Percentiles rank a stretch among this genome's conserved stretches.
phyloP scores from a whole-genome alignment of 2,329 filamentous ascomycete species.

The Alternaria triticimaculans region DNA sequence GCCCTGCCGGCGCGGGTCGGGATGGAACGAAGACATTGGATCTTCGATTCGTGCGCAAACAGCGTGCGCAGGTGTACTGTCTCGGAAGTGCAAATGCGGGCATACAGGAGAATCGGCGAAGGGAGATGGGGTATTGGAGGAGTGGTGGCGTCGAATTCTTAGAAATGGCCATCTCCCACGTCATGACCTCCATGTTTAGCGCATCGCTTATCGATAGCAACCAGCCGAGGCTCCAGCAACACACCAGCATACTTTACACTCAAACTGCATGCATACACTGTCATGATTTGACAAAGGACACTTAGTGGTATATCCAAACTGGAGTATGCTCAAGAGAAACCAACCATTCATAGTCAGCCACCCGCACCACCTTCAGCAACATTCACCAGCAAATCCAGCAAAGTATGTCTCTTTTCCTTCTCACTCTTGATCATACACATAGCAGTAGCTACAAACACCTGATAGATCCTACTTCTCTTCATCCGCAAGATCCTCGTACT shows the following conservation, averaged over 20 bases:
- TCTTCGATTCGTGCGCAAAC: constrained; percentile 44
- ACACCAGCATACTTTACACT: too few species aligned
- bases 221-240: background rate
- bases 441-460: constrained; percentile 40
- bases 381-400: constrained; percentile 16
- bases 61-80: constrained; percentile 49
- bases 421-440: constrained; percentile 44
- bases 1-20: constrained; percentile 10
- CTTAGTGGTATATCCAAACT: accelerated
- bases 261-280: background rate
- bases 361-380: constrained; percentile 17
- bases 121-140: constrained; percentile 1
- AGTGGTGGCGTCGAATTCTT: background rate
- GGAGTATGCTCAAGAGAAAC: background rate
- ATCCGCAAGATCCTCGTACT: constrained; percentile 6
- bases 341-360: background rate
- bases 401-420: constrained; percentile 41
- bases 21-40: constrained; percentile 10
- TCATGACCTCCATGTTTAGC: constrained; percentile 19
- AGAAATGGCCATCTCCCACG: constrained; percentile 9
- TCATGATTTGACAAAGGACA: accelerated
- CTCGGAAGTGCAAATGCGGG: constrained; percentile 23
- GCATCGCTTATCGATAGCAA: constrained; percentile 12
- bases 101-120: constrained; percentile 34
- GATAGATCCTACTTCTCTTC: constrained; percentile 35